A percentile compares a stretch with the other conserved stretches of the same genome.
Conservation (phyloP, 1,284 basidiomycete genomes). For the Abortiporus biennis region DNA sequence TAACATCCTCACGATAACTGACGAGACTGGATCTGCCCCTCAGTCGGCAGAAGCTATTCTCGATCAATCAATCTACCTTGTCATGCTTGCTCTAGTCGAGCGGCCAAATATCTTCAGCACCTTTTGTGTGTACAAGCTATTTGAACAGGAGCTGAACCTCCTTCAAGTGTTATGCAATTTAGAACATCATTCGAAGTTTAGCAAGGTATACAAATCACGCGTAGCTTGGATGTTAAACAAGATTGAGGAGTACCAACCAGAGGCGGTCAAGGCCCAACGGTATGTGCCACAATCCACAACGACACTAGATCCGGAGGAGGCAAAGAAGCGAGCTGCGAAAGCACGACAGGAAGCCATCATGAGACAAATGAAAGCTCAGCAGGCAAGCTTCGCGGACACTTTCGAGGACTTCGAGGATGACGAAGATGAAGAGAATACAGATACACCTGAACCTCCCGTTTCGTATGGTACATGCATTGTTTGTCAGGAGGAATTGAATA, state of each 20-base stretch:
- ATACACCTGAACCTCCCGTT: conserved; percentile 39
- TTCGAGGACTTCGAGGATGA: conserved; percentile 59
- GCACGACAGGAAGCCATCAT: conserved; percentile 86
- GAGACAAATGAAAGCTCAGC: conserved; percentile 89
- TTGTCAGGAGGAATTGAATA: conserved; percentile 90
- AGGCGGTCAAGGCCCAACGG: conserved; percentile 48
- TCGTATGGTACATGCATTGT: conserved; percentile 93
- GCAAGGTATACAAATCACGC: conserved; percentile 59
- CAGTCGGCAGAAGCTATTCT: conserved; percentile 83
- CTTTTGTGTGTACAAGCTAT: conserved; percentile 45
- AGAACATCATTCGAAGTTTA: conserved; percentile 68
- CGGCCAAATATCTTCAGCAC: conserved; percentile 57
- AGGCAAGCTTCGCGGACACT: conserved; percentile 77
- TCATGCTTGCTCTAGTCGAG: conserved; percentile 79
- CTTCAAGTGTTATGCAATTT: conserved; percentile 70
- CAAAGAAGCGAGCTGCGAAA: conserved; percentile 77
- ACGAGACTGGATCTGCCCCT: conserved; percentile 49
- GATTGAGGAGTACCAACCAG: conserved; percentile 47
- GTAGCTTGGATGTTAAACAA: conserved; percentile 70
- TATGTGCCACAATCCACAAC: conserved; percentile 33
- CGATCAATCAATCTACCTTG: conserved; percentile 82
- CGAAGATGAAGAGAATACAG: conserved; percentile 51
- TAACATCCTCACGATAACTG: conserved; percentile 61
- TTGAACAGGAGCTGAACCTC: conserved; percentile 49
- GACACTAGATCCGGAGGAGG: conserved; percentile 51